phyloP scores from a whole-genome alignment of 495 filamentous ascomycete genomes.

The Aspergillus bridgeri region DNA sequence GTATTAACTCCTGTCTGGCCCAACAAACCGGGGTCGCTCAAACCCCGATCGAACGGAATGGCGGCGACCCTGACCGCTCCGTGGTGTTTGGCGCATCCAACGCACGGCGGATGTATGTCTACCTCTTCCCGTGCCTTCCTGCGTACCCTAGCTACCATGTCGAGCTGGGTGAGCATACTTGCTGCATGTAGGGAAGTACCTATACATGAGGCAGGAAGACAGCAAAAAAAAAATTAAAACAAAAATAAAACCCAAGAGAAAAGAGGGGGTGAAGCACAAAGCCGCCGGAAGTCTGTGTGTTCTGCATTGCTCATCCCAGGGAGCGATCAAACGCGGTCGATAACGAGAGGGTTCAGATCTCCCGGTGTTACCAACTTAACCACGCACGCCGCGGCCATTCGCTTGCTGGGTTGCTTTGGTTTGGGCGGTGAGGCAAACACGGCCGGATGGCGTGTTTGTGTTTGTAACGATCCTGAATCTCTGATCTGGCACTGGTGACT shows the following conservation, averaged over 20 bases:
- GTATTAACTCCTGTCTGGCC: background rate
- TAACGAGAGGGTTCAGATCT: background rate
- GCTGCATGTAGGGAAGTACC: background rate
- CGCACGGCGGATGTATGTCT: slow-evolving; percentile 8
- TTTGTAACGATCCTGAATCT: no score
- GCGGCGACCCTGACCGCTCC: slow-evolving; percentile 7
- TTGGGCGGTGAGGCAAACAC: background rate
- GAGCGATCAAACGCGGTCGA: slow-evolving; percentile 1
- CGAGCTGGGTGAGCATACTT: background rate
- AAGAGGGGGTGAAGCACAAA: background rate
- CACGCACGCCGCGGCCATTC: background rate
- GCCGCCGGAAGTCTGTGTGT: slow-evolving; percentile 1
- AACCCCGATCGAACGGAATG: slow-evolving; percentile 4
- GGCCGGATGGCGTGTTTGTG: background rate
- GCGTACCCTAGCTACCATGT: background rate
- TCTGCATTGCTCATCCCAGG: background rate
- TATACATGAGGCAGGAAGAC: slow-evolving; percentile 1
- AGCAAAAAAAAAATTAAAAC: no score
- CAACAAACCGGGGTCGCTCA: background rate
- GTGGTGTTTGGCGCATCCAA: slow-evolving; percentile 12
- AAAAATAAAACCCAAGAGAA: no score
- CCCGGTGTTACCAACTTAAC: background rate
- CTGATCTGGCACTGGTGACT: no score
- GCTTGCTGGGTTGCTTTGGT: no score
- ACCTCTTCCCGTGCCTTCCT: background rate